Evolutionary conservation across 1,139 yeast genomes (phyloP), one percentile per base, ranked within the genome.

Genomic region (Kodamaea suecica): DNA sequence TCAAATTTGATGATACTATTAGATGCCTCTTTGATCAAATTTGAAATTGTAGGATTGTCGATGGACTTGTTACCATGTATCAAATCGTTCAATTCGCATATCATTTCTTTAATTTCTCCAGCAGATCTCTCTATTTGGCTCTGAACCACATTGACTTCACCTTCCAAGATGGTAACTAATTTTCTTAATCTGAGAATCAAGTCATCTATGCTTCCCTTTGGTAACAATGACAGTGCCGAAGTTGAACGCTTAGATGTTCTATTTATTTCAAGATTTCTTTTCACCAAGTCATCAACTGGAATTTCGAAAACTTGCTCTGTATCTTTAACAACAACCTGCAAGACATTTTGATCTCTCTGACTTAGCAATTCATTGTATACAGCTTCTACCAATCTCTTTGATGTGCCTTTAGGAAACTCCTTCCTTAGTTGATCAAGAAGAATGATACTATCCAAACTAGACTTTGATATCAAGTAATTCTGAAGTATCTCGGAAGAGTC

Each of bases 241-340:
- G 15, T 5, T 6, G 17, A 5, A 13, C 9, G 6, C 21, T 19
- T 19, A 6, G 21, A 19, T 6, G 9, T 9, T 12, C 3, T 7
- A 20, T n/a, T n/a, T 27, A 27, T 8, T 3, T 17, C 31, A 10
- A 29, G 7, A 13, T 23, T 27, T 28, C 19, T 25, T 10, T 25
- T 33, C 4, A 25, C 21, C 11, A 35, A 11, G 10, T 27, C 17
- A n/a, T 35, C 33, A 24, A 59, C 33, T 1, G 70, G 66, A 4
- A 57, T 39, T 15, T 57, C 39, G 32, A 61, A 61, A 23, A 49
- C 45, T 1, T 43, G 14, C 3, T 41, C 35, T 3, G 63, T 54
- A 20, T 47, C 44, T 0, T 30, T 21, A n/a, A 40, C 36, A 1
- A 61, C 45, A 3, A 33, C 35, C 3, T 44, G 34, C 3, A 50